A percentile compares a stretch with the other conserved stretches of the same genome.
phyloP scores from a whole-genome alignment of 352 stramenopile genomes.

The Globisporangium megalacanthum region DNA sequence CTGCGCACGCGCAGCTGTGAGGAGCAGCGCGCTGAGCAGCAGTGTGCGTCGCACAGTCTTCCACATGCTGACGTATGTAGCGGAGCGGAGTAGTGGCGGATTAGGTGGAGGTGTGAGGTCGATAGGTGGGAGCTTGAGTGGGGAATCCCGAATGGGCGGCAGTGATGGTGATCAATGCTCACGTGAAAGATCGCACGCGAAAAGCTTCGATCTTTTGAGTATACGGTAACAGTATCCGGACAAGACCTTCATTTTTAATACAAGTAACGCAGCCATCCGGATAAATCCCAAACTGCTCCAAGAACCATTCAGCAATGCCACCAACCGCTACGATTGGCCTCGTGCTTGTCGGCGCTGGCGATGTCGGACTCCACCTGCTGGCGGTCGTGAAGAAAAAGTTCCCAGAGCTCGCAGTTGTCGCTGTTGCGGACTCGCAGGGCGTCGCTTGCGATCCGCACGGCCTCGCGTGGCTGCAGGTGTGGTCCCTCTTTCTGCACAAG shows the following conservation, averaged over 20 bases:
- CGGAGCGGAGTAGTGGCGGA: not conserved
- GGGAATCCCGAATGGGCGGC: not conserved
- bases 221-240: too few relatives aligned
- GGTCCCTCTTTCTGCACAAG: slow-evolving; percentile 3
- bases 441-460: slow-evolving; percentile 6
- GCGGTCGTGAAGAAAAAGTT: slow-evolving; percentile 17
- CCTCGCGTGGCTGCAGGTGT: slow-evolving; percentile 1
- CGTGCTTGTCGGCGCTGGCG: slow-evolving; percentile 21
- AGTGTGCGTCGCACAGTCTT: slow-evolving; percentile 11
- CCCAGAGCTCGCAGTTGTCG: slow-evolving; percentile 10
- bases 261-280: too few relatives aligned
- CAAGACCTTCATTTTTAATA: too few relatives aligned
- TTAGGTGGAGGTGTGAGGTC: not conserved
- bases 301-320: too few relatives aligned
- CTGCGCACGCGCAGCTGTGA: slow-evolving; percentile 12
- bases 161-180: not conserved
- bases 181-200: slow-evolving; percentile 8
- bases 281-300: too few relatives aligned
- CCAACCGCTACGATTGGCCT: slow-evolving; percentile 9
- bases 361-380: slow-evolving; percentile 19
- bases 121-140: not conserved
- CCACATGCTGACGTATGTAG: slow-evolving; percentile 9
- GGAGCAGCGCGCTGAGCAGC: slow-evolving; percentile 22
- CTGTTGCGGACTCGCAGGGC: slow-evolving; percentile 24
- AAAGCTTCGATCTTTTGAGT: slow-evolving; percentile 12